Percentiles rank a stretch among this genome's conserved stretches.
Conservation (phyloP, 2,329 filamentous ascomycete species). For the Cadophora luteo-olivacea region DNA sequence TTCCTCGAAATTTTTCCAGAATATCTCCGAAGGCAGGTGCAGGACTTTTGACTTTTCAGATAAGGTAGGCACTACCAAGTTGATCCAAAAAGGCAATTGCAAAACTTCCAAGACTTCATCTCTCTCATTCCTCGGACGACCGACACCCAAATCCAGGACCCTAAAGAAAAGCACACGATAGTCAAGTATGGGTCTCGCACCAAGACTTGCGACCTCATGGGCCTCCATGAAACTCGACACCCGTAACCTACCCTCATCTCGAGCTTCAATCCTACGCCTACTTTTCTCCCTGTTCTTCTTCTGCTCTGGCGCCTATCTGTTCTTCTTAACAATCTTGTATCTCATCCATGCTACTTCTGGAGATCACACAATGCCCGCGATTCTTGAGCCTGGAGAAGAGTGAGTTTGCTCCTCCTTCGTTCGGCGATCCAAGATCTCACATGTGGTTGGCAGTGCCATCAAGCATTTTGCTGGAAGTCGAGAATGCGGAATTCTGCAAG, state of each 20-base stretch:
- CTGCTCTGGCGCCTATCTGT: constrained; percentile 16
- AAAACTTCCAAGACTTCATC: not conserved
- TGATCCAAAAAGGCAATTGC: not conserved
- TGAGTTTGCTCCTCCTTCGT: constrained; percentile 15
- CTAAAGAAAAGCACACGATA: not conserved
- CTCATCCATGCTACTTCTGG: constrained; percentile 1
- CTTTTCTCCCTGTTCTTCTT: not conserved
- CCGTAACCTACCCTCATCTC: constrained; percentile 13
- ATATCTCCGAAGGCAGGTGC: not conserved
- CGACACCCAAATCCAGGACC: not conserved
- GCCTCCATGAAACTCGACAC: constrained; percentile 15
- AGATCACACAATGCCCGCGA: not conserved
- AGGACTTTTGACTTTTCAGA: not conserved
- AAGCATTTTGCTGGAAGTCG: constrained; percentile 36
- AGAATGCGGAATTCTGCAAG: constrained; percentile 36
- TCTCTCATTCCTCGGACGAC: not conserved
- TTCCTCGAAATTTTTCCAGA: not conserved
- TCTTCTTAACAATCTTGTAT: constrained; percentile 14
- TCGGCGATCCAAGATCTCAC: constrained; percentile 1
- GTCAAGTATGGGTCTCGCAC: constrained; percentile 19
- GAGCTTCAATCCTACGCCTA: constrained; percentile 15
- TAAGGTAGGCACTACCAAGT: not conserved
- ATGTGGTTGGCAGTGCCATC: constrained; percentile 25
- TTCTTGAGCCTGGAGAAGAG: constrained; percentile 32
- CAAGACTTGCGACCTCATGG: constrained; percentile 20